phyloP scores from a whole-genome alignment of 768 basidiomycete genomes.

The Leucosporidium yakuticum region DNA sequence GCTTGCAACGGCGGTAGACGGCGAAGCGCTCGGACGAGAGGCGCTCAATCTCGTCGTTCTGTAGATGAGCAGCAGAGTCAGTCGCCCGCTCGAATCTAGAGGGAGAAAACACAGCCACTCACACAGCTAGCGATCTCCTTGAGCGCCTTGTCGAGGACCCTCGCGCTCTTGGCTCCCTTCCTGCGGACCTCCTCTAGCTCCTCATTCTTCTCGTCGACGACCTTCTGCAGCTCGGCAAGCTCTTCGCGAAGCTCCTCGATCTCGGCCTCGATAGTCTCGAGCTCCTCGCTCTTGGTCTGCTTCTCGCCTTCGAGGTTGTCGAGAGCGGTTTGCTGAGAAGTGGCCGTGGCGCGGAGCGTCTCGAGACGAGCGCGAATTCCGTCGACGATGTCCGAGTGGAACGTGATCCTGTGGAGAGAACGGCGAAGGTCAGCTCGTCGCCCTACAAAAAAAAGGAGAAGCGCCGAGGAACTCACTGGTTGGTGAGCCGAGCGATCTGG shows the following conservation, averaged over 20 bases:
- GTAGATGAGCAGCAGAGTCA: background rate
- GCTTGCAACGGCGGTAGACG: slow-evolving; percentile 81
- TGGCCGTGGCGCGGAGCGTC: slow-evolving; percentile 45
- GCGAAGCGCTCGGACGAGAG: slow-evolving; percentile 74
- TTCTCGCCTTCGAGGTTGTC: slow-evolving; percentile 23
- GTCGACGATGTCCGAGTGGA: slow-evolving; percentile 70
- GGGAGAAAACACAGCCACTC: slow-evolving; percentile 34
- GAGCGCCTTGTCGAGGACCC: slow-evolving; percentile 72
- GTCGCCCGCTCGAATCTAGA: background rate
- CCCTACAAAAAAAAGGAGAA: background rate
- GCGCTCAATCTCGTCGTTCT: slow-evolving; percentile 90
- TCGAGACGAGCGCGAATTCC: slow-evolving; percentile 59
- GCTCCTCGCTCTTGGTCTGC: slow-evolving; percentile 14
- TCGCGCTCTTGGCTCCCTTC: slow-evolving; percentile 64
- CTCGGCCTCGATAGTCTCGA: slow-evolving; percentile 19
- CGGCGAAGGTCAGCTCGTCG: no score
- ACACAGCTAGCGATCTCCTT: slow-evolving; percentile 85
- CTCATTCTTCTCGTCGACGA: slow-evolving; percentile 28
- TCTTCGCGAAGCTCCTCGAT: slow-evolving; percentile 50
- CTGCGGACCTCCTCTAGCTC: slow-evolving; percentile 60
- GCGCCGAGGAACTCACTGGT: slow-evolving; percentile 57
- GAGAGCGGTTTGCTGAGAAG: slow-evolving; percentile 11
- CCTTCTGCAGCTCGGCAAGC: slow-evolving; percentile 50
- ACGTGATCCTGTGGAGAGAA: slow-evolving; percentile 56
- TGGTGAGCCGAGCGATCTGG: slow-evolving; percentile 69